Conservation (phyloP, 306 rosid species). For the Vachellia collinsii region DNA sequence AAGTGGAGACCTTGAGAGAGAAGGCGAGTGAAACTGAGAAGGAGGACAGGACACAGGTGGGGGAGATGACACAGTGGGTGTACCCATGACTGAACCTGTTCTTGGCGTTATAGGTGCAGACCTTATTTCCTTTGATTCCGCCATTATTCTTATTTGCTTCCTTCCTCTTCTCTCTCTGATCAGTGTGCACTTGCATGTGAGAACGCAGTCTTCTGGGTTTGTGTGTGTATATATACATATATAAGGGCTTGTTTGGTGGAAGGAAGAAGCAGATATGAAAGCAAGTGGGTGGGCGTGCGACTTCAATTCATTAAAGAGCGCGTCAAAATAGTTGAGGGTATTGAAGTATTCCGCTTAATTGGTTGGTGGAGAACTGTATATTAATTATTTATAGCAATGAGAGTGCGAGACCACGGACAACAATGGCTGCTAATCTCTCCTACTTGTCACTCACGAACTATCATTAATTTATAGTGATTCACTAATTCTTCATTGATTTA, state of each 20-base stretch:
- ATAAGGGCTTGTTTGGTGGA: background rate
- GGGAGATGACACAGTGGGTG: background rate
- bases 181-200: background rate
- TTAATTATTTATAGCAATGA: background rate
- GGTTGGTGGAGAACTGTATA: background rate
- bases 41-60: constrained; percentile 7
- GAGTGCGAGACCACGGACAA: background rate
- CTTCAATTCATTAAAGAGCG: background rate
- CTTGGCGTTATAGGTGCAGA: constrained; percentile 12
- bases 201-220: background rate
- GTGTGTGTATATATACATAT: background rate
- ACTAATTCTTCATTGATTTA: no score
- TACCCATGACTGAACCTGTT: background rate
- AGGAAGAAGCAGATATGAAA: background rate
- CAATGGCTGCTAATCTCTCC: constrained; percentile 12
- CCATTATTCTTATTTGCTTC: background rate
- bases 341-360: background rate
- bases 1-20: background rate
- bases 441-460: background rate
- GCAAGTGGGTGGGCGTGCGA: background rate
- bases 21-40: constrained; percentile 21
- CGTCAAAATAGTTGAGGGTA: background rate
- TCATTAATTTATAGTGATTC: background rate
- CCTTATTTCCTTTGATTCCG: constrained; percentile 3
- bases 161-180: background rate